A percentile compares a stretch with the other conserved stretches of the same genome.
Conservation (phyloP, 2,329 filamentous ascomycete genomes). For the Sarocladium brachiariae region DNA sequence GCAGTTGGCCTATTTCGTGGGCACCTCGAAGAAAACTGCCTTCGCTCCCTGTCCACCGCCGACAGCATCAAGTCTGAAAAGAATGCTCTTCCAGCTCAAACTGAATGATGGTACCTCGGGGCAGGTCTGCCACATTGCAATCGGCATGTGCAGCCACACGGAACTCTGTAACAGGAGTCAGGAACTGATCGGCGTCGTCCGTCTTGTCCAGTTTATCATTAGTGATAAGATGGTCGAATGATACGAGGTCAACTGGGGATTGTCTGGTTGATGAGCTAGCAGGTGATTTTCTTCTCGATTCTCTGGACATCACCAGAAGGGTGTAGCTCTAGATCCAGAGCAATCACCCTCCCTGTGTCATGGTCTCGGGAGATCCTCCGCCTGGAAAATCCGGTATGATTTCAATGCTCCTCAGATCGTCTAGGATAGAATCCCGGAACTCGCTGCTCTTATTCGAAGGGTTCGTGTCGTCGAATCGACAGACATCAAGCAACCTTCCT, state of each 20-base stretch:
- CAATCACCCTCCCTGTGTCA: neutral
- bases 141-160: conserved; percentile 67
- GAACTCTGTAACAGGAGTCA: conserved; percentile 64
- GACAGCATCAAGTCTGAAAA: conserved; percentile 66
- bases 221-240: conserved; percentile 82
- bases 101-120: conserved; percentile 79
- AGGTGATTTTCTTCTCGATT: conserved; percentile 95
- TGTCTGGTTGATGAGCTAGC: conserved; percentile 63
- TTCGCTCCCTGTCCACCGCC: conserved; percentile 32
- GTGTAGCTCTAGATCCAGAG: conserved; percentile 14
- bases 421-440: conserved; percentile 87
- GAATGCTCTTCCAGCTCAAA: conserved; percentile 83
- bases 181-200: conserved; percentile 68
- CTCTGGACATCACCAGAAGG: conserved; percentile 76
- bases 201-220: conserved; percentile 83
- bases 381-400: conserved; percentile 95
- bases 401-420: conserved; percentile 86
- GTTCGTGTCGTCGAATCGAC: conserved; percentile 97
- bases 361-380: too few relatives aligned
- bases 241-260: conserved; percentile 71
- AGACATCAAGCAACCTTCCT: conserved; percentile 80
- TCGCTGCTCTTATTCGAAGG: conserved; percentile 96
- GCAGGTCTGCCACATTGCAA: conserved; percentile 63
- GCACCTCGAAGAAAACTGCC: conserved; percentile 34
- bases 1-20: too few relatives aligned